Percentiles rank a stretch among this genome's conserved stretches.
Conservation (phyloP, 768 basidiomycete species). For the Boletus bicolor region DNA sequence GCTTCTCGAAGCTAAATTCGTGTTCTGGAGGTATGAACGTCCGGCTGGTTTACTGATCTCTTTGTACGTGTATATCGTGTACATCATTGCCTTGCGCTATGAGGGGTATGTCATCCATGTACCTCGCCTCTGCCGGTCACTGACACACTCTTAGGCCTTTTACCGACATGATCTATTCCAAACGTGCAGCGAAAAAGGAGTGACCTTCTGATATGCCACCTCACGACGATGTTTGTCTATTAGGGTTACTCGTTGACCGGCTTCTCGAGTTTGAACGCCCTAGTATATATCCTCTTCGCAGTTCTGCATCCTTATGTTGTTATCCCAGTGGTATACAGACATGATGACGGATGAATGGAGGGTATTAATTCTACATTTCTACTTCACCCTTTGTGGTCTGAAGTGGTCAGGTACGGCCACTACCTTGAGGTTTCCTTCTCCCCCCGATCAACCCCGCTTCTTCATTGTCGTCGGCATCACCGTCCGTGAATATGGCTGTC, state of each 20-base stretch:
- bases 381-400: not conserved
- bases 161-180: slow-evolving; percentile 79
- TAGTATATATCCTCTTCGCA: not conserved
- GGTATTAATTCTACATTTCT: not conserved
- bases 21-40: slow-evolving; percentile 64
- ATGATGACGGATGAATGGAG: not conserved
- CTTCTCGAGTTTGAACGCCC: not conserved
- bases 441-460: slow-evolving; percentile 21
- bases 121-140: not conserved
- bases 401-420: not conserved
- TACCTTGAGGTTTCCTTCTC: slow-evolving; percentile 8
- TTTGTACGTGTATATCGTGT: slow-evolving; percentile 78
- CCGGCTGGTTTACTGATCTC: slow-evolving; percentile 83
- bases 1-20: not conserved
- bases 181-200: slow-evolving; percentile 34
- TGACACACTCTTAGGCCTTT: slow-evolving; percentile 50
- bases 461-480: slow-evolving; percentile 13
- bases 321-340: not conserved
- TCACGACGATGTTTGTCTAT: not conserved
- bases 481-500: slow-evolving; percentile 4
- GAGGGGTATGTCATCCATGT: slow-evolving; percentile 68
- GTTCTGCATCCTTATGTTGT: not conserved
- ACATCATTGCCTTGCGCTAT: slow-evolving; percentile 77
- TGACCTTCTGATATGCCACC: slow-evolving; percentile 1
- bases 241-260: not conserved